phyloP scores from a whole-genome alignment of 2,329 filamentous ascomycete genomes.

The Onygenales sp. region DNA sequence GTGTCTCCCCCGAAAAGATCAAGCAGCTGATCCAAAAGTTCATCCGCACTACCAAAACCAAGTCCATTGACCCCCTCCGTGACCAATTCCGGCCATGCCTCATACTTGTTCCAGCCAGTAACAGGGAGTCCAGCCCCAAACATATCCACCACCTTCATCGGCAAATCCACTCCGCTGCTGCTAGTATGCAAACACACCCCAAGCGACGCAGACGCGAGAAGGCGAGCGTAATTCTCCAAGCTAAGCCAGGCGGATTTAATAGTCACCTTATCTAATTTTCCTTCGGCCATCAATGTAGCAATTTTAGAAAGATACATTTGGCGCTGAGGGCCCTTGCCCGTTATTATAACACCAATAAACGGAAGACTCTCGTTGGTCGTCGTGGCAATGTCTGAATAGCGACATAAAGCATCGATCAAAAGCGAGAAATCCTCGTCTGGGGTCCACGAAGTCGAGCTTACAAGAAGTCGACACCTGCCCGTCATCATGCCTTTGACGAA shows the following conservation, averaged over 20 bases:
- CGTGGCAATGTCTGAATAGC: slow-evolving; percentile 52
- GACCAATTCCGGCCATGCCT: slow-evolving; percentile 86
- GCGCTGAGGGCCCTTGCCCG: slow-evolving; percentile 83
- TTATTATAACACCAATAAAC: slow-evolving; percentile 76
- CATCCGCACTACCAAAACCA: slow-evolving; percentile 65
- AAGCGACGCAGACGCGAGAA: slow-evolving; percentile 78
- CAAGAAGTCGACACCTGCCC: slow-evolving; percentile 58
- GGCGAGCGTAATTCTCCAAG: slow-evolving; percentile 69
- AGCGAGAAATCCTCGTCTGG: slow-evolving; percentile 90
- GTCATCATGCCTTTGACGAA: slow-evolving; percentile 51
- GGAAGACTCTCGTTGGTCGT: slow-evolving; percentile 45
- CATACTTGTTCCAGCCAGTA: slow-evolving; percentile 72
- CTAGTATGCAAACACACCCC: slow-evolving; percentile 89
- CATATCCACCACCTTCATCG: slow-evolving; percentile 99
- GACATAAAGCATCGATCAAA: slow-evolving; percentile 69
- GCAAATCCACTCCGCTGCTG: slow-evolving; percentile 86
- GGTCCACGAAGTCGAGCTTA: slow-evolving; percentile 96
- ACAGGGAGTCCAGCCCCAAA: slow-evolving; percentile 91
- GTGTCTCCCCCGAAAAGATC: slow-evolving; percentile 52
- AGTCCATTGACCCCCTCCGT: slow-evolving; percentile 76
- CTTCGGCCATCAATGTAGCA: slow-evolving; percentile 47
- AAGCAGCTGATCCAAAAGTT: slow-evolving; percentile 54
- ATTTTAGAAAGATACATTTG: slow-evolving; percentile 63
- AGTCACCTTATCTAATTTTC: slow-evolving; percentile 58
- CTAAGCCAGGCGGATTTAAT: slow-evolving; percentile 79